Evolutionary conservation across 129 eudicot genomes (phyloP), one percentile per base, ranked within the genome.

Genomic region (Ambrosia artemisiifolia): DNA sequence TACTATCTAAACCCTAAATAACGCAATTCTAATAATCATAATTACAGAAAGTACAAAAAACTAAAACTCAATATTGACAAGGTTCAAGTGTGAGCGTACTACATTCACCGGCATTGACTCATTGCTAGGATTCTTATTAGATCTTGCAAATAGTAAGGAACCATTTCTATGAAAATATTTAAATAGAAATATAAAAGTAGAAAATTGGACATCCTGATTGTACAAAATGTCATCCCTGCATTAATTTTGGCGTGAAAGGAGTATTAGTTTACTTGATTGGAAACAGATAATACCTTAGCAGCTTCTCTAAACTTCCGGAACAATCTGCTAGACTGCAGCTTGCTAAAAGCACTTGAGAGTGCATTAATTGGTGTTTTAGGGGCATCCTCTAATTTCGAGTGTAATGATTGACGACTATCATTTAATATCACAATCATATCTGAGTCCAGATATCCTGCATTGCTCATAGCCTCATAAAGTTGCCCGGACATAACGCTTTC

Each of bases 391-490:
- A 73, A 56, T 78, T 88, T 92, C 36, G 88, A 91, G 48, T 87
- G 84, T 65, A 88, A 81, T 3, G 94, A 84, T 69, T 87, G 96
- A 42, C 84, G 96, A 24, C 85, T 88, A 68, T 92, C 98, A 63
- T 92, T 92, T 55, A 92, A 78, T 62, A 92, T 92, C 69, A 92
- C 98, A 69, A 92, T 72, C 95, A 92, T 78, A 80, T 92, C 84
- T 36, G 96, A 87, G 75, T 92, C 98, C 78, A 92, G 77, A 75
- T 86, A 89, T 47, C 98, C 98, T 40, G 98, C 96, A 80, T 92
- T 92, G 72, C 96, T 85, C 98, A 92, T 92, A 32, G 98, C 98
- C 88, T 92, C 98, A 47, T 92, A 92, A 71, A 89, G 86, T 74
- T 92, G 98, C 20, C 98, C 98, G 44, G 88, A 84, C 93, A 82